phyloP scores from a whole-genome alignment of 176 grass and related monocot genomes.

The Aegilops longissima region DNA sequence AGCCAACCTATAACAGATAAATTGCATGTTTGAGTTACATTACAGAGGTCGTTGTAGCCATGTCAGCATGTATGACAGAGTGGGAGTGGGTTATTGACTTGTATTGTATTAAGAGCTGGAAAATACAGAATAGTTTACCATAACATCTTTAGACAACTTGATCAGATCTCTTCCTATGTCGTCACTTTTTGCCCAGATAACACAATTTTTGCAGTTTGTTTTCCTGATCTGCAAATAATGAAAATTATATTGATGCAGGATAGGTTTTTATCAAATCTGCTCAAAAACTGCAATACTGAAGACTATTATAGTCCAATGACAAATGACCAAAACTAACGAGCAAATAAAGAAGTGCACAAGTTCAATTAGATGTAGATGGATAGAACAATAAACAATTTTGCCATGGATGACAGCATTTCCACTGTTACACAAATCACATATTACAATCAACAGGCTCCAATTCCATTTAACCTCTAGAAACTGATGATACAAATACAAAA shows the following conservation, averaged over 20 bases:
- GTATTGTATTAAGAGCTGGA: background rate
- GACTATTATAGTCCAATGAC: background rate
- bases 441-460: background rate
- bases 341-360: background rate
- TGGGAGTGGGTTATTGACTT: background rate
- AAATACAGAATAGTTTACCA: conserved; percentile 41
- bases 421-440: background rate
- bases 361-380: background rate
- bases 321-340: conserved; percentile 7
- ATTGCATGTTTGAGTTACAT: background rate
- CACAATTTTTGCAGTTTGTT: conserved; percentile 64
- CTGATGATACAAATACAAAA: background rate
- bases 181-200: conserved; percentile 88
- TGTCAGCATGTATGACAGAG: background rate
- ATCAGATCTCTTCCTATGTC: conserved; percentile 55
- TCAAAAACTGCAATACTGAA: conserved; percentile 2
- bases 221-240: conserved; percentile 51
- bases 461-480: background rate
- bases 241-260: background rate
- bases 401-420: conserved; percentile 15
- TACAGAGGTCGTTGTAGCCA: background rate
- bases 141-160: conserved; percentile 57
- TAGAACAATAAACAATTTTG: background rate
- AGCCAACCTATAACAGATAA: conserved; percentile 68
- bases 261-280: background rate